Evolutionary conservation across 305 asterid genomes (phyloP), one percentile per base, ranked within the genome.

Genomic region (Fraxinus platypoda): DNA sequence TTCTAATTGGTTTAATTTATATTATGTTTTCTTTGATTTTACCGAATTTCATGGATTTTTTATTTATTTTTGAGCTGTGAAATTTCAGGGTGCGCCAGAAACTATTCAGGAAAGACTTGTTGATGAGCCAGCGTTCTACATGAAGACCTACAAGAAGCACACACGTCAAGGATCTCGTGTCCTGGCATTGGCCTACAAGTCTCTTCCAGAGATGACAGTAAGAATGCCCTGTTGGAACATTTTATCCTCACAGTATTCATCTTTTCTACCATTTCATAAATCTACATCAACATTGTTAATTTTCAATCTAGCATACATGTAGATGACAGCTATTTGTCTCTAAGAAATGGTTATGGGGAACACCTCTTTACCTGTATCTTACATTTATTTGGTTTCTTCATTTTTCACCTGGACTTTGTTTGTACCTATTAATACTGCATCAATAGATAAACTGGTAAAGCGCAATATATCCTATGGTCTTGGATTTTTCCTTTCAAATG

Each of bases 81-180:
- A 82, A 88, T 86, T 85, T 85, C 92, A 95, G 99, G 99, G 99
- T 85, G 99, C 99, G 30, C 99, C 99, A 21, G 99, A 95, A 88
- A 95, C 99, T 78, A 93, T 95, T 86, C 98, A 95, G 88, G 99
- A 95, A 81, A 94, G 98, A 86, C 97, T 95, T 81, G 87, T 88
- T 85, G 92, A 95, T 57, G 94, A 94, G 84, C 98, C 99, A 13
- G 84, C 89, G 68, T 92, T 91, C 86, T 95, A 93, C 79, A 90
- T 89, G 74, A 81, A 82, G 81, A 93, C 94, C 74, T 95, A 95
- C 88, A 95, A 95, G 90, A 93, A 92, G 84, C 91, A 93, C 87
- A 95, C 99, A 52, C 98, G 97, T 43, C 99, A 95, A 88, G 99
- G 99, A 87, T 95, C 99, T 81, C 98, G 99, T 82, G 98, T 95